These are phyloP conservation scores for Cladosporium sp. DNA, from an alignment of 2,329 filamentous ascomycete genomes.

Conservation along the genomic window DNA sequence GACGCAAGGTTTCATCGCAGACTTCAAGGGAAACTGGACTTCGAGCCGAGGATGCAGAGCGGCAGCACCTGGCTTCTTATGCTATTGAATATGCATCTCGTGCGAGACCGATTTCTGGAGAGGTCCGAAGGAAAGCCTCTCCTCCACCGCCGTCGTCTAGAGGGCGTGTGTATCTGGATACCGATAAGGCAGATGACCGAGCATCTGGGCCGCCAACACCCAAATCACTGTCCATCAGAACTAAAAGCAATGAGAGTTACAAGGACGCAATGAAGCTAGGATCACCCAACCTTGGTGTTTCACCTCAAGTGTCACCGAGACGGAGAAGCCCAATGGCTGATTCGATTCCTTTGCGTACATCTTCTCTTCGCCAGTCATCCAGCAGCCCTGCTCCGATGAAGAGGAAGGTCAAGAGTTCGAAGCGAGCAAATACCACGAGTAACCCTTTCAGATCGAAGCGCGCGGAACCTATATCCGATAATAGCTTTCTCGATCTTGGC, in stretches of 20 bases:
- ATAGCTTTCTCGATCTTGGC: conserved; percentile 32
- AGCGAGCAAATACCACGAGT: conserved; percentile 13
- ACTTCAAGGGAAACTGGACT: not conserved
- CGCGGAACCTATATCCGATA: conserved; percentile 28
- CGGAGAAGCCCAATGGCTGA: conserved; percentile 27
- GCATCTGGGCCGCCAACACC: conserved; percentile 3
- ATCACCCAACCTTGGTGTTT: conserved; percentile 3
- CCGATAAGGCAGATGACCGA: conserved; percentile 5
- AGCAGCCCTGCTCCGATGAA: conserved; percentile 24
- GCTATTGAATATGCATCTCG: not conserved
- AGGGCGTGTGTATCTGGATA: conserved; percentile 5
- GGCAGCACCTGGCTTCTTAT: conserved; percentile 1
- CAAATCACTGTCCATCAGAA: conserved; percentile 9
- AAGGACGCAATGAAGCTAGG: not conserved
- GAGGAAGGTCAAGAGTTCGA: conserved; percentile 17
- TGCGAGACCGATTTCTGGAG: not conserved
- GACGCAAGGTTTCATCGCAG: conserved; percentile 13
- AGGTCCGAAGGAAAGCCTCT: conserved; percentile 1
- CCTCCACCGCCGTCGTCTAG: not conserved
- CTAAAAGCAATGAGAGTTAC: conserved; percentile 11
- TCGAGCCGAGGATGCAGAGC: not conserved
- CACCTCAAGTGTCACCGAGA: conserved; percentile 12
- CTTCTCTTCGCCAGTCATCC: conserved; percentile 28
- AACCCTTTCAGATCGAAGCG: conserved; percentile 12
- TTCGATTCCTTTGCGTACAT: conserved; percentile 31